Evolutionary conservation across 192 early-diverging fungal species (phyloP), one percentile per base, ranked within the genome.

Genomic region (Coemansia sp.): DNA sequence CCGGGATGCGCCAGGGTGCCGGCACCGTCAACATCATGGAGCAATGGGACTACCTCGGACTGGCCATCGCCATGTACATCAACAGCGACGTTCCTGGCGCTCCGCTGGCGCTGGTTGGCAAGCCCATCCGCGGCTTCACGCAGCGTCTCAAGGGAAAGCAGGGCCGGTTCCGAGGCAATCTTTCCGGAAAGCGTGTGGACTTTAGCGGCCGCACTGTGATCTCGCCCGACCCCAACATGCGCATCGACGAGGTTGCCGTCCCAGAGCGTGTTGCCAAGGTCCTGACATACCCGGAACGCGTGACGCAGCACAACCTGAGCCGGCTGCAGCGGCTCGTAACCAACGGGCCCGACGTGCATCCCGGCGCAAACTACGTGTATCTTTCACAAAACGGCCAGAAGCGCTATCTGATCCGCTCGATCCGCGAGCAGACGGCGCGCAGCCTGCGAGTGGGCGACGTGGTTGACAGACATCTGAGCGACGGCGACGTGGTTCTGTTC

Each of bases 101-200:
- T 13, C 91, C 95, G 0, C 78, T 80, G 54, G 68, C 86, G 5
- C 75, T 78, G 6, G 71, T 73, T 41, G 85, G 84, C 60, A 93
- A 91, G 74, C 88, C 88, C 2, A 88, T 86, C 55, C 85, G 87
- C 66, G 98, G 98, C 62, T 90, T 98, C 58, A 94, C 93, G 62
- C 98, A 99, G 84, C 87, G 98, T 40, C 77, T 99, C 61, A 99
- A 99, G 86, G 98, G 98, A 49, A 99, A 99, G 72, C 93, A 97
- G 66, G 98, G 98, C 62, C 92, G 98, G 58, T 98, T 99, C 87
- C 91, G 98, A 68, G 98, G 98, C 48, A 99, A 99, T 64, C 84
- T 99, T 59, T 96, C 94, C 1, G 98, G 98, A 63, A 99, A 99
- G 87, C 95, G 98, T 76, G 98, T 99, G 6, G 97, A 99, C 78